Base-by-base conservation (phyloP, 2,329 filamentous ascomycete genomes). In the Diaporthe eres region DNA sequence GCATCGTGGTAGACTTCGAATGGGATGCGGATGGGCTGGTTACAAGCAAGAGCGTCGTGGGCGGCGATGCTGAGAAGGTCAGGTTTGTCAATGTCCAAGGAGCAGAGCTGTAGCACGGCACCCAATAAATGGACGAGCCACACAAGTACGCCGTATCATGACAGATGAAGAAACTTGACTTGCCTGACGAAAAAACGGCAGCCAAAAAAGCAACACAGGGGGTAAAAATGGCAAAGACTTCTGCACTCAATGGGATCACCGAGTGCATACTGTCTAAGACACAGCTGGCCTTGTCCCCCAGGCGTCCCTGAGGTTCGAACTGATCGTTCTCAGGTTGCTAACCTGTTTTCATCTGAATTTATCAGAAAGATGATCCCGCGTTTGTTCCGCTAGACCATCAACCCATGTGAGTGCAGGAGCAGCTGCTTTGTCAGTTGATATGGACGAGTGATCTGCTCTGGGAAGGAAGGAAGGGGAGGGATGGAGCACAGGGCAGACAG, bases 11-110 rank as follows among this genome's bases (percentile, higher is more conserved):
- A 0, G 84, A 86, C 73, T 89, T 89, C 78, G 78, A 67, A 4
- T 88, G 87, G 87, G 80, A 86, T 77, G 79, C 77, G 0, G 63
- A 82, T 4, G 86, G 86, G 0, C 42, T 84, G 3, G 85, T 85
- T 37, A 81, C 67, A 0, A 75, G 76, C 19, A 65, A 53, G 49
- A 71, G 25, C 5, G 17, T 75, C 15, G 63, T 60, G 39, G 58
- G 70, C 28, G 74, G 81, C 75, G n/a, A 71, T 8, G 19, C 53
- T 19, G 5, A 57, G 9, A 28, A 58, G 15, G 53, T 79, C 10
- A 72, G 57, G 39, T 71, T 80, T 19, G 72, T 80, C 51, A 79
- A 80, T 55, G 74, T 77, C 17, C 67, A 76, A 19, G 78, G 77
- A 4, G 51, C 51, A 5, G 49, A 73, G 17, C 31, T 80, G 31